Percentiles rank a stretch among this genome's conserved stretches.
These are phyloP conservation scores for Diddensiella santjacobensis DNA, from an alignment of 805 yeast genomes.

Conservation along the genomic window DNA sequence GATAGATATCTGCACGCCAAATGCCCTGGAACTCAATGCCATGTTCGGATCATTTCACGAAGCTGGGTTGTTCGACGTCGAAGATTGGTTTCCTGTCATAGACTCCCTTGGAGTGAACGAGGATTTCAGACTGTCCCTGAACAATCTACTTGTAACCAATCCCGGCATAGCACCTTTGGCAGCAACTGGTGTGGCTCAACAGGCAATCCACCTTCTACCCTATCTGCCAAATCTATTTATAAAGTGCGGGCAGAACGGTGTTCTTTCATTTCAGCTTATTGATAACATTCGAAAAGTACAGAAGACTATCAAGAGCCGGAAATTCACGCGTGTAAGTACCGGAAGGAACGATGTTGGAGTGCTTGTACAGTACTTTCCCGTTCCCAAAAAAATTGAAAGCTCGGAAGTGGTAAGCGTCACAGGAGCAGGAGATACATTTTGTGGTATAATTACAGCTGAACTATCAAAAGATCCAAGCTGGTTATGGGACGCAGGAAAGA, in stretches of 20 bases:
- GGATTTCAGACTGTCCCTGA: conserved; percentile 45
- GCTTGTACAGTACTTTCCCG: conserved; percentile 57
- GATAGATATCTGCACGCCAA: conserved; percentile 60
- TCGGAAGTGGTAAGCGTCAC: conserved; percentile 59
- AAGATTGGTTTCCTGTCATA: conserved; percentile 69
- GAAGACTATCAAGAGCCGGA: conserved; percentile 19
- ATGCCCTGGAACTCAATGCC: conserved; percentile 54
- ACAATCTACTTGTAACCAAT: conserved; percentile 27
- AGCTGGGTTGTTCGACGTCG: conserved; percentile 47
- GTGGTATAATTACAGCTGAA: conserved; percentile 57
- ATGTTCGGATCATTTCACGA: conserved; percentile 49
- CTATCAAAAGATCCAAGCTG: conserved; percentile 30
- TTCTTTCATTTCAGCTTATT: conserved; percentile 41
- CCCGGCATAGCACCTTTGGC: conserved; percentile 38
- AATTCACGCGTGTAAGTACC: conserved; percentile 3
- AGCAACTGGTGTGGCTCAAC: conserved; percentile 48
- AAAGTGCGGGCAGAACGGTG: conserved; percentile 66
- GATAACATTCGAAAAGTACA: conserved; percentile 19
- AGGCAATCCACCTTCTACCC: conserved; percentile 69
- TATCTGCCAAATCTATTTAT: conserved; percentile 62
- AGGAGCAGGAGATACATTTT: conserved; percentile 84
- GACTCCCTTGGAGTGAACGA: conserved; percentile 54
- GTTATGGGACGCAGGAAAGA: conserved; percentile 32
- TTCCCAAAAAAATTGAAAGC: conserved; percentile 36
- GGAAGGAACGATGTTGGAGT: conserved; percentile 42